These are phyloP conservation scores for Oryza australiensis DNA, from an alignment of 176 grass and related monocot species.

Conservation along the genomic window DNA sequence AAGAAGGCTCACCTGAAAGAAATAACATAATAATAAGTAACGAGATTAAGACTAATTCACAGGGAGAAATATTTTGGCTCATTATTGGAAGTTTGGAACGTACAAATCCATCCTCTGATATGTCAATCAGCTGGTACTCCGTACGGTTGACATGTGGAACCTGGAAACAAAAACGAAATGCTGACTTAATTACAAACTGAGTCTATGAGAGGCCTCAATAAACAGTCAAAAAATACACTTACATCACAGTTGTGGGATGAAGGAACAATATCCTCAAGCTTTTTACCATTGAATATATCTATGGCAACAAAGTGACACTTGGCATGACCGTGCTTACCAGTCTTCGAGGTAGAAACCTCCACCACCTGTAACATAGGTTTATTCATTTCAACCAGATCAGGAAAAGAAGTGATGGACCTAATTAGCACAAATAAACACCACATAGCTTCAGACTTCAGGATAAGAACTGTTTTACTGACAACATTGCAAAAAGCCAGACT, in stretches of 20 bases:
- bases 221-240: constrained; percentile 40
- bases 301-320: constrained; percentile 96
- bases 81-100: constrained; percentile 17
- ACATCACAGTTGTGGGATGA: constrained; percentile 98
- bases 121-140: constrained; percentile 94
- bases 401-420: background rate
- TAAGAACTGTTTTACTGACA: background rate
- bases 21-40: constrained; percentile 9
- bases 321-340: constrained; percentile 92
- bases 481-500: background rate
- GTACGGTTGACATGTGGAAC: constrained; percentile 91
- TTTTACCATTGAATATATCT: constrained; percentile 95
- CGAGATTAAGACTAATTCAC: background rate
- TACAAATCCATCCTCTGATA: constrained; percentile 99
- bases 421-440: background rate
- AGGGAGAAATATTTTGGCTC: background rate
- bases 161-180: constrained; percentile 34
- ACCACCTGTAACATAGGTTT: constrained; percentile 59
- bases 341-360: constrained; percentile 97
- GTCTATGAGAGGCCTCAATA: constrained; percentile 17
- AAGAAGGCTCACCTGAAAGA: constrained; percentile 81
- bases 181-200: background rate
- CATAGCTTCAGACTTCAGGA: background rate
- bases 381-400: constrained; percentile 15
- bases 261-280: constrained; percentile 95